Base-by-base conservation (phyloP, 148 eudicot species). In the Simmondsia chinensis region DNA sequence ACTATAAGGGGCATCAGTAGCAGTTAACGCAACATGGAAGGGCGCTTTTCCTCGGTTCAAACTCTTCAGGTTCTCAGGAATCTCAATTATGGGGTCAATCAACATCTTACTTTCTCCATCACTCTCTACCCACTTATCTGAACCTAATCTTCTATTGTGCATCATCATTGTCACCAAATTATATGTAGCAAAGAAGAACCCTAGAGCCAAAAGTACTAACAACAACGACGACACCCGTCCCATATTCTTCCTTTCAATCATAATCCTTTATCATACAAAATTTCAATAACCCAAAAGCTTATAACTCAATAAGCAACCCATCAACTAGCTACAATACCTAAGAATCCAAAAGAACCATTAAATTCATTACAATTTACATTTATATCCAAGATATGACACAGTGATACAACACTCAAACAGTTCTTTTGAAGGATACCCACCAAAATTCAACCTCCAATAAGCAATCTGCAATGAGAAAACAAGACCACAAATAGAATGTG, bases 1-100 rank as follows among this genome's bases (percentile, higher is more conserved):
- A 58, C 89, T 91, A 53, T 91, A 91, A 39, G 95, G 75, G 30
- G 95, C 83, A 82, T 91, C 95, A 13, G 99, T 91, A 37, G 99
- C 94, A 5, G 99, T 91, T 37, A 91, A 58, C 15, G 89, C 94
- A 21, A 91, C 82, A 70, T 91, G 95, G 44, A 81, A 91, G 16
- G 64, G 71, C 17, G 53, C 42, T 57, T 66, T 77, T 9, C 33
- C 57, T 14, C 57, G 52, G 29, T 45, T 67, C 43, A 23, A 4
- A 33, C 46, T 49, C 73, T 48, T 66, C 48, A 53, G 43, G 35
- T 61, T 33, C 14, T 40, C 52, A 40, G 88, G 88, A 69, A 69
- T 74, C 50, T 56, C 77, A 48, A 37, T 71, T 43, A 89, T 36
- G 11, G 95, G 95, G 67, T 89, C 95, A 54, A 46, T 12, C 58